Conservation (phyloP, 1,284 basidiomycete species). For the Cerrena zonata region DNA sequence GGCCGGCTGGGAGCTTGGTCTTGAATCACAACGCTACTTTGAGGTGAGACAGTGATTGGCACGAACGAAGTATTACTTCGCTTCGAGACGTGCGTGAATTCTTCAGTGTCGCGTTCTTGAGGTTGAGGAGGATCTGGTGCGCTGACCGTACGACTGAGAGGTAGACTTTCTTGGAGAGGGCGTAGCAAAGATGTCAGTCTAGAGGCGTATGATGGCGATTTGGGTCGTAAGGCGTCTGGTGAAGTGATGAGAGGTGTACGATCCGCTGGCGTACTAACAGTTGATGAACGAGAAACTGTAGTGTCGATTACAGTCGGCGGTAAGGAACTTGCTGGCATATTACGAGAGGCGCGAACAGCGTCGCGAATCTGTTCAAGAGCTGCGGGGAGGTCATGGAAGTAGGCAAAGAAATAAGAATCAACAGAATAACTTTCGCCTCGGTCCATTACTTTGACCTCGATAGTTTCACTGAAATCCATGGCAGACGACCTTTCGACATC, state of each 20-base stretch:
- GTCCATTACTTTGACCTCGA: constrained; percentile 88
- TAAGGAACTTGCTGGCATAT: constrained; percentile 32
- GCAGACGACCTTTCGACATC: constrained; percentile 84
- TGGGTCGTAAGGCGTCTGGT: constrained; percentile 13
- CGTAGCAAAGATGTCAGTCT: constrained; percentile 46
- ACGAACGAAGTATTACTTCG: constrained; percentile 53
- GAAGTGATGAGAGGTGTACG: constrained; percentile 29
- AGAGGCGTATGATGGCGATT: constrained; percentile 8
- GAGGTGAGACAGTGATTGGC: constrained; percentile 43
- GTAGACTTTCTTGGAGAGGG: constrained; percentile 54
- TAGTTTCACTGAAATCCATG: constrained; percentile 90
- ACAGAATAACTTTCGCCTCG: constrained; percentile 70
- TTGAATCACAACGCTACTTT: constrained; percentile 13
- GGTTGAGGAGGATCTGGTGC: constrained; percentile 25
- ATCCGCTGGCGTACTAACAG: constrained; percentile 27
- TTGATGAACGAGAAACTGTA: constrained; percentile 43
- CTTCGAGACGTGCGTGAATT: constrained; percentile 65
- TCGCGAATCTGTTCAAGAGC: constrained; percentile 78
- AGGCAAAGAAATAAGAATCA: constrained; percentile 91
- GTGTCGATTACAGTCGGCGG: constrained; percentile 59
- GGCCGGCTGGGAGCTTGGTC: constrained; percentile 19
- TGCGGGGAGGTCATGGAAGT: constrained; percentile 74
- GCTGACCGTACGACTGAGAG: constrained; percentile 28
- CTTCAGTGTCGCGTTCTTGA: constrained; percentile 46
- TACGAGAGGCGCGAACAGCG: constrained; percentile 56